Evolutionary conservation across 441 rosid species (phyloP), one percentile per base, ranked within the genome.

Genomic region (Populus hybrid): DNA sequence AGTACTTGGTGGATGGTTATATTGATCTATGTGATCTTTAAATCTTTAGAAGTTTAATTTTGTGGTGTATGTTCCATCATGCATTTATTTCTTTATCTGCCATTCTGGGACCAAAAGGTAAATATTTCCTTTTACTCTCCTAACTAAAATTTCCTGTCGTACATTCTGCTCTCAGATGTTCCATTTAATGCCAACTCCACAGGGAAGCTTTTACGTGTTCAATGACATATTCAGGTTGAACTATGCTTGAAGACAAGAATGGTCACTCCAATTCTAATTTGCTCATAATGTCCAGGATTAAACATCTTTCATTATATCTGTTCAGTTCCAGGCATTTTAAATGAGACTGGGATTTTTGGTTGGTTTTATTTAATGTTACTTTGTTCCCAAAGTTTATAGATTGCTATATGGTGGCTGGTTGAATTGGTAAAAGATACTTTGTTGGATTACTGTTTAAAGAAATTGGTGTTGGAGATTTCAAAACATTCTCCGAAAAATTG

Each of bases 171-270:
- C 64, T 18, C 91, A 96, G 98, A 94, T 96, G 98, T 96, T 96
- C 83, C 99, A 96, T 88, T 88, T 96, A 93, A 90, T 94, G 90
- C 92, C 98, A 61, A 92, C 93, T 32, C 92, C 93, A 26, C 96
- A 91, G 79, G 99, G 98, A 84, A 93, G 88, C 92, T 94, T 90
- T 78, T 96, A 92, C 71, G 99, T 96, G 85, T 83, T 88, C 79
- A 96, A 93, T 68, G 99, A 94, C 85, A 96, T 94, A 70, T 96
- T 94, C 93, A 91, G 98, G 91, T 87, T 96, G 92, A 96, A 96
- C 92, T 93, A 94, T 78, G 98, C 99, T 12, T 94, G 92, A 94
- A 76, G 84, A 78, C 10, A 8, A 61, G 66, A 75, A 36, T 28
- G 18, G 38, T 40, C 67, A 42, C 18, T 42, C 6, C 6, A 69